Evolutionary conservation across 495 filamentous ascomycete genomes (phyloP), one percentile per base, ranked within the genome.

Genomic region (Hypoxylon rickii): DNA sequence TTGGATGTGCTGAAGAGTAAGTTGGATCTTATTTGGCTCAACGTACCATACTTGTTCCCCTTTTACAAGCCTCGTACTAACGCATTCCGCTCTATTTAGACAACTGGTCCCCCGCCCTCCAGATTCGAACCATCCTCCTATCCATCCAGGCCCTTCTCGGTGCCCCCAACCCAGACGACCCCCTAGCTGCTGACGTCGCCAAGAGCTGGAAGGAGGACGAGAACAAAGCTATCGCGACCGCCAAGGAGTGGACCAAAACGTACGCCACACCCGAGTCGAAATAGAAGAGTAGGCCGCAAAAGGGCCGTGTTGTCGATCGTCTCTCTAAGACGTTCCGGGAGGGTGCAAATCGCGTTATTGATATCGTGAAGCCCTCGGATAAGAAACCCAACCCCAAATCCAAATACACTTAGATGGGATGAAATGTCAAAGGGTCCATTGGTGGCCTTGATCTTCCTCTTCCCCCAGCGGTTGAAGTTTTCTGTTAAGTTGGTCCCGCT

Each of bases 21-120:
- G 78, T n/a, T n/a, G n/a, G n/a, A n/a, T n/a, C n/a, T n/a, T n/a
- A n/a, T n/a, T n/a, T n/a, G n/a, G n/a, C n/a, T n/a, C n/a, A n/a
- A n/a, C n/a, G n/a, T n/a, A n/a, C n/a, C n/a, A n/a, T n/a, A n/a
- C n/a, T n/a, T n/a, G n/a, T n/a, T n/a, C n/a, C n/a, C n/a, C n/a
- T n/a, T n/a, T n/a, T n/a, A n/a, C n/a, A n/a, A n/a, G n/a, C n/a
- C n/a, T n/a, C n/a, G n/a, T 5, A 8, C 32, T 34, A 7, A 7
- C 32, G n/a, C 12, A 34, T 11, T n/a, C 44, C 21, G 12, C 12
- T n/a, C 43, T 6, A 4, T 29, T 29, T 53, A 97, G 92, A 91
- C 67, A 99, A 99, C 80, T 99, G 94, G 94, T 97, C 94, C 16
- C 94, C 94, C 6, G 94, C 94, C 19, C 84, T 99, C 3, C 94